Base-by-base conservation (phyloP, 495 filamentous ascomycete species). In the Venustampulla echinocandica region DNA sequence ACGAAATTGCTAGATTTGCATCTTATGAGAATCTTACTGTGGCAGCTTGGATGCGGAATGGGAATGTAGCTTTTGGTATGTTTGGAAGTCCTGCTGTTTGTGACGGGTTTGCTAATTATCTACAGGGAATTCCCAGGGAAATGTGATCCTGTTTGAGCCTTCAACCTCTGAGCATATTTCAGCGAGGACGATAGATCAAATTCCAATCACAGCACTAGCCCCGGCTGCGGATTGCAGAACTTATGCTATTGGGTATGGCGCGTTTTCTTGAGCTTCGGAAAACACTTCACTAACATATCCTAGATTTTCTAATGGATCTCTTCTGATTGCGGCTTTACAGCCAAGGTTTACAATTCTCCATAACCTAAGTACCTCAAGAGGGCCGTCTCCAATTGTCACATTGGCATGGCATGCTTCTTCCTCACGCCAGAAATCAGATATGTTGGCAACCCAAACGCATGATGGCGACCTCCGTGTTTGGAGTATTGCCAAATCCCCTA, bases 361-460 rank as follows among this genome's bases (percentile, higher is more conserved):
- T 63, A 97, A 90, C 39, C 69, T 97, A 47, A 90, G 79, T 19
- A 94, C 89, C 1, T 76, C 72, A 10, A 70, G 89, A 49, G 76
- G 78, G 3, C 92, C 93, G 10, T 95, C 92, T 1, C 83, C 89
- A 10, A 92, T 99, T 34, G 76, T 86, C 18, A 83, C 80, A n/a
- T 70, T 99, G 20, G 80, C 89, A 53, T 99, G 92, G 92, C 92
- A 99, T 70, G 87, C 89, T 23, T 97, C 92, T 1, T 97, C 92
- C 2, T 86, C 93, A 1, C 87, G 89, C 46, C 90, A 96, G 61
- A 97, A 95, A 63, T 94, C 92, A 10, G 93, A 97, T 58, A 99
- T 99, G 92, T 64, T 99, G 58, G 90, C 90, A 20, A 84, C 86
- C 4, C 92, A 96, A 64, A 90, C 87, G 2, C 71, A 81, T 40